These are phyloP conservation scores for Phytophthora ohioensis DNA, from an alignment of 352 stramenopile genomes.

Conservation along the genomic window DNA sequence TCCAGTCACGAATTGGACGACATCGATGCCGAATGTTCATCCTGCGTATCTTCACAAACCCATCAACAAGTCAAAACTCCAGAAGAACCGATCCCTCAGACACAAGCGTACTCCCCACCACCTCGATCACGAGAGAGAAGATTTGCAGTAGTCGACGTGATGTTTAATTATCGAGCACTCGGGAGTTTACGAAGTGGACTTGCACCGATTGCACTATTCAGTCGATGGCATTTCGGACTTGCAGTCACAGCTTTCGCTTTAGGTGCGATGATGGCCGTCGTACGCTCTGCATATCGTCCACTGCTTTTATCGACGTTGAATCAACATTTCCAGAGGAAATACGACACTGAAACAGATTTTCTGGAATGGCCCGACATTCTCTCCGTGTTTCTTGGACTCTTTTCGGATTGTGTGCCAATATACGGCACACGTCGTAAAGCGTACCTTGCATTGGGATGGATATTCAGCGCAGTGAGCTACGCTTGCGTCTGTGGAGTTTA, in stretches of 20 bases:
- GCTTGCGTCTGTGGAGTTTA: slow-evolving; percentile 21
- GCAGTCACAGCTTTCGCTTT: slow-evolving; percentile 42
- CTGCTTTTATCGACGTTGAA: slow-evolving; percentile 57
- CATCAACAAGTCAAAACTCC: slow-evolving; percentile 1
- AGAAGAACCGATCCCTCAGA: background rate
- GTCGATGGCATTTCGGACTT: slow-evolving; percentile 48
- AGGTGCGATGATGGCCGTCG: slow-evolving; percentile 43
- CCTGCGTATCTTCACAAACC: slow-evolving; percentile 6
- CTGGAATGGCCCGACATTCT: slow-evolving; percentile 78
- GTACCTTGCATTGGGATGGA: slow-evolving; percentile 87
- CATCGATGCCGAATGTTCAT: slow-evolving; percentile 31
- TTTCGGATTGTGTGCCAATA: slow-evolving; percentile 87
- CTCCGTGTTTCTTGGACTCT: slow-evolving; percentile 86
- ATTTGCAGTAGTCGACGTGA: slow-evolving; percentile 40
- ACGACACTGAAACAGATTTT: slow-evolving; percentile 40
- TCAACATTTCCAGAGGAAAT: slow-evolving; percentile 44
- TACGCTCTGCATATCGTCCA: slow-evolving; percentile 49
- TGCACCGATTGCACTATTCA: slow-evolving; percentile 46
- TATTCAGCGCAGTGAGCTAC: slow-evolving; percentile 36
- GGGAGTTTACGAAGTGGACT: slow-evolving; percentile 57
- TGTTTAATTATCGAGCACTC: slow-evolving; percentile 61
- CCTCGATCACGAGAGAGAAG: slow-evolving; percentile 15
- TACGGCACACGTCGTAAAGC: slow-evolving; percentile 84
- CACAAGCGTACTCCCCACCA: slow-evolving; percentile 18
- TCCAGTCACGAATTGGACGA: slow-evolving; percentile 40